phyloP scores from a whole-genome alignment of 129 eudicot species.

The Heracleum sosnowskyi region DNA sequence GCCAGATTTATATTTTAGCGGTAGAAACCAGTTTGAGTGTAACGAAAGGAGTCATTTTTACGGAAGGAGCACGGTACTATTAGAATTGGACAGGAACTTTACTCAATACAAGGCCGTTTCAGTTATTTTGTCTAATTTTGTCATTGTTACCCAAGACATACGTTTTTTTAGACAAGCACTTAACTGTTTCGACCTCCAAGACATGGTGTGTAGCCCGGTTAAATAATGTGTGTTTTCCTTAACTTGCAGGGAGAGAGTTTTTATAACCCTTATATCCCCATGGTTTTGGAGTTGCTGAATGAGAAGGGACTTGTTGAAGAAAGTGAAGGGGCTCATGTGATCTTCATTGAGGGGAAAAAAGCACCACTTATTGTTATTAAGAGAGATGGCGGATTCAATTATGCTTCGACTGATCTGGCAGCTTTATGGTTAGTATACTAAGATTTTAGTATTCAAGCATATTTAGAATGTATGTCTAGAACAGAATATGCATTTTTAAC shows the following conservation, averaged over 20 bases:
- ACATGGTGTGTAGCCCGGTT: too few species aligned
- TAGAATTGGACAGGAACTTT: too few species aligned
- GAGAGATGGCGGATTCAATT: conserved; percentile 93
- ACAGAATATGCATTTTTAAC: background rate
- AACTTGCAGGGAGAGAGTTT: conserved; percentile 87
- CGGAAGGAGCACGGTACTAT: too few species aligned
- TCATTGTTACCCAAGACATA: too few species aligned
- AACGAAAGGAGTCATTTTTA: too few species aligned
- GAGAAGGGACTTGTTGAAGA: conserved; percentile 69
- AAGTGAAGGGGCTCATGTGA: conserved; percentile 92
- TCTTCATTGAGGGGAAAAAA: conserved; percentile 65
- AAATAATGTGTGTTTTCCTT: too few species aligned
- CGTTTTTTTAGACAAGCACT: too few species aligned
- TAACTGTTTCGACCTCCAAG: background rate
- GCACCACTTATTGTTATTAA: conserved; percentile 88
- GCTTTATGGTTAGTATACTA: conserved; percentile 69
- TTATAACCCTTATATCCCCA: conserved; percentile 74
- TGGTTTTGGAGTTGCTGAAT: conserved; percentile 43
- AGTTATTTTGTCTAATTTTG: too few species aligned
- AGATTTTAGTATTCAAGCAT: background rate
- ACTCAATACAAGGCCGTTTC: too few species aligned
- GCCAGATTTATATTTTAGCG: too few species aligned
- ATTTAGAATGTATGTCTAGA: background rate
- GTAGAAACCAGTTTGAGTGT: too few species aligned
- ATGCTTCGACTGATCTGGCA: conserved; percentile 95